Base-by-base conservation (phyloP, 768 basidiomycete genomes). In the Tremella fuciformis region DNA sequence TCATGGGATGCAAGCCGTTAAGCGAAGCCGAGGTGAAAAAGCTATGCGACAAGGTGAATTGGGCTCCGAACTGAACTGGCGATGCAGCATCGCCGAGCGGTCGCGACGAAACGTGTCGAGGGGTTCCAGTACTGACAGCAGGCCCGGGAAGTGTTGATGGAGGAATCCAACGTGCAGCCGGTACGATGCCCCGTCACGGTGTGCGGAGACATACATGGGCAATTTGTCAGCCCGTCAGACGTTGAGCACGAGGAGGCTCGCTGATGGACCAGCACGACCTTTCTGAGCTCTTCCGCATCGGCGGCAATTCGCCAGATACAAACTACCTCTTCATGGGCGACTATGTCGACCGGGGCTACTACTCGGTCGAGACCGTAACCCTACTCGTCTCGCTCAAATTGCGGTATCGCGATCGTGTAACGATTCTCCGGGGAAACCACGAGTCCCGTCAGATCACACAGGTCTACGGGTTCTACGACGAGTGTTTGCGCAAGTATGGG, bases 291-390 rank as follows among this genome's bases (percentile, higher is more conserved):
- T 97, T 99, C 81, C 87, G 93, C 53, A 98, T 98, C 75, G 96
- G 96, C 54, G 96, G 96, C 53, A 97, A 97, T 81, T 97, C 93
- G 15, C 96, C 96, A 47, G 94, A 98, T 80, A 99, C 96, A 65
- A 99, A 97, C 80, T 99, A 99, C 79, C 87, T 99, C 72, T 99
- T 98, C 83, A 99, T 99, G 96, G 96, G 96, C 25, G 96, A 99
- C 82, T 99, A 97, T 76, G 96, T 98, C 70, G 96, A 97, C 81
- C 86, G 93, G 73, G 94, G 94, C 18, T 99, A 97, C 82, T 98
- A 97, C 80, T 96, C 92, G 18, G 94, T 99, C 57, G 96, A 99
- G 80, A 99, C 96, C 0, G 93, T 99, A 67, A 96, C 93, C 13
- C 83, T 98, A 8, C 88, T 99, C 50, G 92, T 99, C 62, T 91